Evolutionary conservation across 2,329 filamentous ascomycete genomes (phyloP), one percentile per base, ranked within the genome.

Genomic region (Penicillium sp.): DNA sequence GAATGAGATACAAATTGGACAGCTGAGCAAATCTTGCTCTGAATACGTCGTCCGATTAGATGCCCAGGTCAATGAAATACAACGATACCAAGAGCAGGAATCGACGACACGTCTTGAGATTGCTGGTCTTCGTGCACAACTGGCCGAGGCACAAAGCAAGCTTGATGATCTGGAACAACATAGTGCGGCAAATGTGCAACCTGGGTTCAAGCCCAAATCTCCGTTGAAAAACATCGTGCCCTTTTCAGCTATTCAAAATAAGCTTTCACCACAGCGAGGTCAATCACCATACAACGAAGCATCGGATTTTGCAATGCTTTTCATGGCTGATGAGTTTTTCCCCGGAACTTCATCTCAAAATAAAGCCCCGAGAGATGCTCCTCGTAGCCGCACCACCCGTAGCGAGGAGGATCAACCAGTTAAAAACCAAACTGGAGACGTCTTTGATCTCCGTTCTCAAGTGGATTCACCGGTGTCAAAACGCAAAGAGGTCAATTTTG

Each of bases 171-270:
- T 62, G 25, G 54, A 59, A 32, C 34, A 39, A 2, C 41, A 47
- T 9, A 20, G 50, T 2, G 14, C 31, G 4, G n/a, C 15, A 2
- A 15, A 8, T 20, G 18, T 6, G 4, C 6, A 15, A 7, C 15
- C 11, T 4, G 18, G 25, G 13, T 13, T 18, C 6, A 23, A 20
- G 3, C 14, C 26, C 17, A 13, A 22, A 11, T 18, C 22, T 2
- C 22, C 13, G 1, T 10, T 26, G 8, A 30, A 30, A 9, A 39
- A 37, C 6, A 65, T 66, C 18, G 48, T 60, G 7, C 57, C 63
- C 2, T 66, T 65, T 32, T 56, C 60, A 3, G 50, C 47, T 27
- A 37, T 66, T 7, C 44, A 55, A 22, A 47, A 42, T 18, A 44
- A 52, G 12, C 13, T 57, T 11, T 49, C 51, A 2, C 41, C 45